Evolutionary conservation across 1,284 basidiomycete genomes (phyloP), one percentile per base, ranked within the genome.

Genomic region (Ceratobasidium sp.): DNA sequence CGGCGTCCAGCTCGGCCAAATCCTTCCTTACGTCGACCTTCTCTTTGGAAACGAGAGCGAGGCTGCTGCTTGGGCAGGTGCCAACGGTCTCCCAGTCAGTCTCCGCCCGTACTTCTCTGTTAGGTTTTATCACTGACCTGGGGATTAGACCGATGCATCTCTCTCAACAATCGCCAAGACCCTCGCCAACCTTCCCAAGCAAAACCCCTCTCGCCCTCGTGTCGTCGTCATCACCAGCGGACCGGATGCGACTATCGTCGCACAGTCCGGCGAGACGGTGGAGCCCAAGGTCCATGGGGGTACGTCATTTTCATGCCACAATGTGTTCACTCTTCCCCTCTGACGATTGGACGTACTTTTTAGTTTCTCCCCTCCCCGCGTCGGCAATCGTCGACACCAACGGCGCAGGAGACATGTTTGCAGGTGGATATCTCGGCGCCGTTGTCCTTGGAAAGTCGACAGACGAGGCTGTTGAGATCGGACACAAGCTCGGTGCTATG

Each of bases 331-430:
- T 18, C 43, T 46, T 46, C 11, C 47, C 18, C 47, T 67, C 77
- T 66, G 80, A 85, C 82, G 79, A 83, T 79, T 81, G 85, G 85
- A 82, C 85, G 14, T 92, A 85, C 83, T 78, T 85, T 41, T 94
- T 43, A 67, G 64, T 55, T 21, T 16, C 32, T 11, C 47, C 87
- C 62, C 85, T 98, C 75, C 79, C 82, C 66, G 85, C 86, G 76
- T 87, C 87, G 73, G 81, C 91, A 81, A 97, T 99, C 78, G 91
- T 98, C 73, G 98, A 99, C 83, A 99, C 98, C 73, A 99, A 99
- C 83, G 98, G 95, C 67, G 98, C 98, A n/a, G 98, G 98, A 66
- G 98, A 99, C 82, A 96, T 95, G 64, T 99, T 99, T 78, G 95
- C 96, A n/a, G 98, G 98, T 75, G 98, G 95, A 59, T 96, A 98